Evolutionary conservation across 345 rosid species (phyloP).

Genomic region (Fremontodendron californicum): DNA sequence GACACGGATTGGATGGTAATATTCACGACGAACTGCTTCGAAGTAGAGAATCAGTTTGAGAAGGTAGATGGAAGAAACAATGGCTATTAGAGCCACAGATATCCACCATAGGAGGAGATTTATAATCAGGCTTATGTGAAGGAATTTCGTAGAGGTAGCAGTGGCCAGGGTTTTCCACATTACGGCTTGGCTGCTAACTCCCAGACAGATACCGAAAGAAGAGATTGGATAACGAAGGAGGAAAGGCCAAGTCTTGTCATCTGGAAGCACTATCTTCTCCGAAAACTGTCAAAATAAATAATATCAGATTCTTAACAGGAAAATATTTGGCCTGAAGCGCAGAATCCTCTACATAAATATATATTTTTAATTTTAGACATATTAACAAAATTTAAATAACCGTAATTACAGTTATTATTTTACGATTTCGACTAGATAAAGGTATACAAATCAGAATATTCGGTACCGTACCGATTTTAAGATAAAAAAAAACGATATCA

Average conservation of each 20-base stretch:
- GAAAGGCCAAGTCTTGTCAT: slow-evolving; percentile 84
- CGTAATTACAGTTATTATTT: too few relatives aligned
- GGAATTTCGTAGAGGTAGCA: slow-evolving; percentile 56
- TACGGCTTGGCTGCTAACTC: slow-evolving; percentile 86
- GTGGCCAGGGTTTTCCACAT: slow-evolving; percentile 82
- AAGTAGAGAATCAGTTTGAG: slow-evolving; percentile 59
- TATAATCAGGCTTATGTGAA: slow-evolving; percentile 42
- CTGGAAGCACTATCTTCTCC: slow-evolving; percentile 72
- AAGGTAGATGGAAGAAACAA: slow-evolving; percentile 51
- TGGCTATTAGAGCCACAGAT: slow-evolving; percentile 44
- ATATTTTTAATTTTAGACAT: too few relatives aligned
- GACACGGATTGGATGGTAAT: slow-evolving; percentile 76
- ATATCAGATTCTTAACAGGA: background rate
- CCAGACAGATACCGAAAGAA: slow-evolving; percentile 88
- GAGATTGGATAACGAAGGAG: slow-evolving; percentile 73
- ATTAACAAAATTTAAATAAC: too few relatives aligned
- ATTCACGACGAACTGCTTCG: slow-evolving; percentile 89
- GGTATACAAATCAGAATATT: too few relatives aligned
- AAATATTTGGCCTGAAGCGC: too few relatives aligned
- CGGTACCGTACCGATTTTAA: too few relatives aligned
- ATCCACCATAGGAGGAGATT: slow-evolving; percentile 73
- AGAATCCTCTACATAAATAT: too few relatives aligned
- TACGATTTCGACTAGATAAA: too few relatives aligned
- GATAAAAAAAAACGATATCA: too few relatives aligned
- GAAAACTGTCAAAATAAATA: slow-evolving; percentile 35